phyloP scores from a whole-genome alignment of 345 rosid species.

The Heritiera fomes region DNA sequence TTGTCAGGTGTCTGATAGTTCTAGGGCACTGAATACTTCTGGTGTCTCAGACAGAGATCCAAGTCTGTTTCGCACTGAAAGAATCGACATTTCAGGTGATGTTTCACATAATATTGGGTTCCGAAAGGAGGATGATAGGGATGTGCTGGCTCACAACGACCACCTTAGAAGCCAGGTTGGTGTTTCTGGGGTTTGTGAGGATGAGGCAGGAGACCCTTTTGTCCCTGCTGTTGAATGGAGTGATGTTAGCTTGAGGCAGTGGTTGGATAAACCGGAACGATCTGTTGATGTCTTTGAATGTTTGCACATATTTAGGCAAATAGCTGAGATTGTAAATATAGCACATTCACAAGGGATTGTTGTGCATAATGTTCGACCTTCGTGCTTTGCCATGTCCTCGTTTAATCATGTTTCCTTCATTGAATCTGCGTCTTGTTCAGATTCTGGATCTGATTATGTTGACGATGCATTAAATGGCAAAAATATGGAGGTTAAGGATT shows the following conservation, averaged over 20 bases:
- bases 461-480: slow-evolving; percentile 67
- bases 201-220: slow-evolving; percentile 57
- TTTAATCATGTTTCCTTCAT: slow-evolving; percentile 91
- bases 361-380: slow-evolving; percentile 88
- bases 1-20: slow-evolving; percentile 55
- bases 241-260: slow-evolving; percentile 91
- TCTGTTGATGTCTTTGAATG: slow-evolving; percentile 79
- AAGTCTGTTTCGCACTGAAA: slow-evolving; percentile 34
- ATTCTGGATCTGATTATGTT: slow-evolving; percentile 84
- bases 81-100: slow-evolving; percentile 35
- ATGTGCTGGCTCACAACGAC: slow-evolving; percentile 47
- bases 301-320: slow-evolving; percentile 89
- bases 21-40: slow-evolving; percentile 57
- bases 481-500: slow-evolving; percentile 40
- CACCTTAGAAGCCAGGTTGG: slow-evolving; percentile 56
- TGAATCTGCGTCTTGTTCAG: slow-evolving; percentile 94
- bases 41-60: slow-evolving; percentile 58
- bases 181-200: slow-evolving; percentile 52
- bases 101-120: slow-evolving; percentile 35
- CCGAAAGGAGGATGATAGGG: slow-evolving; percentile 47
- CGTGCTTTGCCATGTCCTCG: slow-evolving; percentile 92
- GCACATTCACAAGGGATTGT: slow-evolving; percentile 94
- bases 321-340: slow-evolving; percentile 75
- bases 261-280: slow-evolving; percentile 85
- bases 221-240: slow-evolving; percentile 65